Evolutionary conservation across 495 filamentous ascomycete species (phyloP).

Genomic region (Trichoderma virens): DNA sequence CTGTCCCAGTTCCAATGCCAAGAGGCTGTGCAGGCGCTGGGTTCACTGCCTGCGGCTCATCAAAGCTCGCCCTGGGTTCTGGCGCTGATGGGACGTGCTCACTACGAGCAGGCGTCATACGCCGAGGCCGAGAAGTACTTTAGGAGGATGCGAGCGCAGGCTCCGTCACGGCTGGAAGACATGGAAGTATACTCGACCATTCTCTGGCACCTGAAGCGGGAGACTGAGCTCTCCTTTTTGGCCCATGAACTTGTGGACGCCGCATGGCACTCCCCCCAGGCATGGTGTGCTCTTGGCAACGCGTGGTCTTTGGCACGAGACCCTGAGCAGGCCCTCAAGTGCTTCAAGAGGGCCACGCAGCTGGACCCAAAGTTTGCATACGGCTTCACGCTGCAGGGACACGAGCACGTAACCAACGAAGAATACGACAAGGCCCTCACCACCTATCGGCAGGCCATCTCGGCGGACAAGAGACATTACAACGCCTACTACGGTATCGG

Average conservation of each 20-base stretch:
- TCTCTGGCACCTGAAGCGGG: conserved; percentile 92
- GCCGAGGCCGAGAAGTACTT: conserved; percentile 80
- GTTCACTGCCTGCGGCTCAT: conserved; percentile 60
- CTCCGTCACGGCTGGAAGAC: conserved; percentile 74
- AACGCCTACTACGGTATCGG: conserved; percentile 97
- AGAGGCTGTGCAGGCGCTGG: conserved; percentile 66
- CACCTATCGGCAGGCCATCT: conserved; percentile 74
- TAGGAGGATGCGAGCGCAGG: conserved; percentile 60
- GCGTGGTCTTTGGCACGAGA: conserved; percentile 92
- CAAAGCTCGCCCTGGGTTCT: conserved; percentile 94
- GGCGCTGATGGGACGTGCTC: conserved; percentile 77
- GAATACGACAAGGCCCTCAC: conserved; percentile 91
- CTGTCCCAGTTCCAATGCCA: conserved; percentile 69
- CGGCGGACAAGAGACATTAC: conserved; percentile 82
- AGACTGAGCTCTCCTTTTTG: conserved; percentile 83
- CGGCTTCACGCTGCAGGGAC: conserved; percentile 89
- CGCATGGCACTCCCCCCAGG: conserved; percentile 81
- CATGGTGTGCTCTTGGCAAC: conserved; percentile 94
- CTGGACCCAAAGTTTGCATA: conserved; percentile 88
- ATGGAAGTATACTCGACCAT: conserved; percentile 98
- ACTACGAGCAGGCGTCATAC: conserved; percentile 83
- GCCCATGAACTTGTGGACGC: conserved; percentile 81
- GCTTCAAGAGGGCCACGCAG: conserved; percentile 91
- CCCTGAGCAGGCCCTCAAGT: conserved; percentile 88
- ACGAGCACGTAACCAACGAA: conserved; percentile 94